Evolutionary conservation across 1,284 basidiomycete genomes (phyloP), one percentile per base, ranked within the genome.

Genomic region (Stereum hirsutum): DNA sequence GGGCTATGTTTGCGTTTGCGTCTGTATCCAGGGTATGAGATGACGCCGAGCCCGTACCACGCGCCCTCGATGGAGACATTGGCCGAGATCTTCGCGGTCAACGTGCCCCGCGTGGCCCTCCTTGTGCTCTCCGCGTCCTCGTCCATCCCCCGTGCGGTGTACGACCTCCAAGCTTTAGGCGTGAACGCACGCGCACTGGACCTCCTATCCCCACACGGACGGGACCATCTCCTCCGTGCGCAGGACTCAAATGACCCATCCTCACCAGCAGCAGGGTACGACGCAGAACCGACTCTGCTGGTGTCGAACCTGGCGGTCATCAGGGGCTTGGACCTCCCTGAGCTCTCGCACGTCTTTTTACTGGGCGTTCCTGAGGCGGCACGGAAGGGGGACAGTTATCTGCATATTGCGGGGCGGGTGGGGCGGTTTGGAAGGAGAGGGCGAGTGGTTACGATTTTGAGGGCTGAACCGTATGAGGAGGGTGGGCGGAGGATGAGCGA

Each of bases 401-500:
- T 80, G 49, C 85, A 89, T 52, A 61, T 81, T 43, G 76, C 81
- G 2, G 86, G 85, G n/a, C 76, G 86, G 12, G 81, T 82, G 6
- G 83, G 84, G 12, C 71, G 85, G 42, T 83, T 85, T 55, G 79
- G 81, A 34, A 64, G 71, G 40, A 62, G 59, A 30, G 81, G 82
- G 15, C 76, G 74, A 56, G 81, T 84, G 43, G 63, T 88, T 41
- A 75, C 66, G 25, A 62, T 86, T 20, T 54, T 85, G 31, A n/a
- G 33, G 21, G 67, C 71, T 41, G 63, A 63, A 44, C 57, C 48
- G 42, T 48, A 51, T 32, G 61, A 59, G 31, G 51, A 50, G 23
- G 52, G 52, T 41, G 41, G 32, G 38, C 60, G 54, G 42, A 57
- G 47, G 52, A 57, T 49, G 48, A 61, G 69, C 44, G 70, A 72